These are phyloP conservation scores for Blastobotrys proliferans DNA, from an alignment of 1,139 yeast genomes.

Conservation along the genomic window DNA sequence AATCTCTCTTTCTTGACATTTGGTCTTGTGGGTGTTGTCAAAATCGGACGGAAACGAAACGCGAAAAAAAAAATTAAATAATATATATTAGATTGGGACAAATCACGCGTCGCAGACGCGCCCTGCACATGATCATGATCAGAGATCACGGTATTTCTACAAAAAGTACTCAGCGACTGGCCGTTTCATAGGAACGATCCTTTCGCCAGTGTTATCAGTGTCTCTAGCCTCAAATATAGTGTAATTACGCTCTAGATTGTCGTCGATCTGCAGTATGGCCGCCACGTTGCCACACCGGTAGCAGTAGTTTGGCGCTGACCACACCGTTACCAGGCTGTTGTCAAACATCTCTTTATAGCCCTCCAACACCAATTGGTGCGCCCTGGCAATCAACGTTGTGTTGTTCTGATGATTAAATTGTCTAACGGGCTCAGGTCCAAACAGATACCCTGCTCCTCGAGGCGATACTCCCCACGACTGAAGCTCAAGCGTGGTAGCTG, in stretches of 20 bases:
- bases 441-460: conserved; percentile 95
- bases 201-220: conserved; percentile 49
- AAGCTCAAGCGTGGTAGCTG: conserved; percentile 6
- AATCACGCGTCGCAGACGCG: background rate
- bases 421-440: conserved; percentile 79
- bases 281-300: conserved; percentile 95
- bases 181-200: conserved; percentile 61
- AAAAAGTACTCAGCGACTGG: conserved; percentile 76
- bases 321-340: conserved; percentile 83
- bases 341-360: conserved; percentile 89
- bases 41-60: background rate
- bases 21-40: background rate
- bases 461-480: conserved; percentile 85
- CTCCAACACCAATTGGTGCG: conserved; percentile 97
- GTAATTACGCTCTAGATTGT: conserved; percentile 63
- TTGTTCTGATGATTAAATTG: conserved; percentile 74
- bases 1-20: conserved; percentile 17
- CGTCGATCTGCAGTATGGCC: conserved; percentile 78
- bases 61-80: background rate
- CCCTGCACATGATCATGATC: too few species aligned
- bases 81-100: background rate
- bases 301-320: conserved; percentile 94
- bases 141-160: too few species aligned
- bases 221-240: conserved; percentile 82
- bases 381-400: conserved; percentile 86